Evolutionary conservation across 345 rosid species (phyloP).

Genomic region (Psidium friedrichsthalianum): DNA sequence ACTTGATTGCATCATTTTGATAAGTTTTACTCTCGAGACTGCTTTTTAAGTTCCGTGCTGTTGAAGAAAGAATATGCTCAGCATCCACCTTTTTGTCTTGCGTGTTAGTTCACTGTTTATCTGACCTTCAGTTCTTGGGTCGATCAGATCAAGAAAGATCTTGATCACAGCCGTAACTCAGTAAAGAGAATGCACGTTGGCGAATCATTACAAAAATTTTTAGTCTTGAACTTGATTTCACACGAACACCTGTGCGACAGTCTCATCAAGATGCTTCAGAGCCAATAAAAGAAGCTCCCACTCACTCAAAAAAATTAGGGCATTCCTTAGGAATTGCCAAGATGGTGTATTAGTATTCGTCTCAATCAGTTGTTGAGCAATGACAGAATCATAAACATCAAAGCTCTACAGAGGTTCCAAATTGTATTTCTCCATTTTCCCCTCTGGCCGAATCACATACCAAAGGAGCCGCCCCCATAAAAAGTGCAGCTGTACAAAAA

Average conservation of each 20-base stretch:
- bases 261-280: neutral
- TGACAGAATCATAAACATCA: neutral
- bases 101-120: neutral
- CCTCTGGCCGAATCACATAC: neutral
- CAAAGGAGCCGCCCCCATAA: neutral
- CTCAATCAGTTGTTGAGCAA: neutral
- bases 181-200: neutral
- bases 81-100: neutral
- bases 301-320: neutral
- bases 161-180: neutral
- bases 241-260: neutral
- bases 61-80: neutral
- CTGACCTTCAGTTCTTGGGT: neutral
- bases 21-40: neutral
- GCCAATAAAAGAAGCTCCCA: neutral
- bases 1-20: neutral
- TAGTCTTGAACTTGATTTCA: neutral
- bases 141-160: neutral
- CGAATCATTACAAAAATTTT: neutral
- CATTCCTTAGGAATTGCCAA: neutral
- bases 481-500: neutral
- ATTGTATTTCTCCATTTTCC: neutral
- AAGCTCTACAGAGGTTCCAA: neutral
- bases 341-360: neutral
- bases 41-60: no score